Evolutionary conservation across 2,329 filamentous ascomycete species (phyloP).

Genomic region (Penicillium fuscoglaucum): DNA sequence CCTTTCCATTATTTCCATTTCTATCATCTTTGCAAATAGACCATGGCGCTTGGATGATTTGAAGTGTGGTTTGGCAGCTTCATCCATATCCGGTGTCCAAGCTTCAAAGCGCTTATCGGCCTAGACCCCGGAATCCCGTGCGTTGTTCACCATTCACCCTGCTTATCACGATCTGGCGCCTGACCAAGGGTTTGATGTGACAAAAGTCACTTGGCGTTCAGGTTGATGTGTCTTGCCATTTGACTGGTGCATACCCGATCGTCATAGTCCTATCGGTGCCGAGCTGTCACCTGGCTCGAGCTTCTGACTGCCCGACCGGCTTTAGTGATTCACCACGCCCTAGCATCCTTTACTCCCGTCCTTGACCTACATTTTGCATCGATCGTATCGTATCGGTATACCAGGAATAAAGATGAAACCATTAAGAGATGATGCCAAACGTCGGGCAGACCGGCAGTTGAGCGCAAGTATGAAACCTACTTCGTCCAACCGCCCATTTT

Average conservation of each 20-base stretch:
- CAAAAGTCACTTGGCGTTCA: slow-evolving; percentile 13
- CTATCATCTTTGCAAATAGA: not conserved
- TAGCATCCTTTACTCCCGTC: slow-evolving; percentile 5
- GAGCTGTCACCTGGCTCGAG: slow-evolving; percentile 25
- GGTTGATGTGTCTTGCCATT: slow-evolving; percentile 15
- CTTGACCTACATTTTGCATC: slow-evolving; percentile 4
- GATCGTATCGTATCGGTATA: slow-evolving; percentile 5
- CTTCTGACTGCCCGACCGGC: slow-evolving; percentile 13
- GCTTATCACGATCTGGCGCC: slow-evolving; percentile 2
- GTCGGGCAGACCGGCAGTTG: slow-evolving; percentile 45
- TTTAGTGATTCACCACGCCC: slow-evolving; percentile 9
- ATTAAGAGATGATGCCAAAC: slow-evolving; percentile 43
- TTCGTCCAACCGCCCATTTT: slow-evolving; percentile 46
- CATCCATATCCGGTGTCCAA: slow-evolving; percentile 1
- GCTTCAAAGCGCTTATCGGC: slow-evolving; percentile 16
- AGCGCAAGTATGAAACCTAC: slow-evolving; percentile 44
- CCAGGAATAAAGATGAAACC: slow-evolving; percentile 33
- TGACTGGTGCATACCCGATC: slow-evolving; percentile 13
- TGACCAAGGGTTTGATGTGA: slow-evolving; percentile 21
- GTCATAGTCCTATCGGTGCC: slow-evolving; percentile 19
- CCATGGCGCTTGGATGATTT: slow-evolving; percentile 5
- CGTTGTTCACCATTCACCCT: slow-evolving; percentile 4
- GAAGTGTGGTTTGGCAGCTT: slow-evolving; percentile 3
- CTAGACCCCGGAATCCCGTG: slow-evolving; percentile 6
- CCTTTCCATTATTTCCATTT: not conserved